Evolutionary conservation across 495 filamentous ascomycete genomes (phyloP), one percentile per base, ranked within the genome.

Genomic region (Entonaema liquescens): DNA sequence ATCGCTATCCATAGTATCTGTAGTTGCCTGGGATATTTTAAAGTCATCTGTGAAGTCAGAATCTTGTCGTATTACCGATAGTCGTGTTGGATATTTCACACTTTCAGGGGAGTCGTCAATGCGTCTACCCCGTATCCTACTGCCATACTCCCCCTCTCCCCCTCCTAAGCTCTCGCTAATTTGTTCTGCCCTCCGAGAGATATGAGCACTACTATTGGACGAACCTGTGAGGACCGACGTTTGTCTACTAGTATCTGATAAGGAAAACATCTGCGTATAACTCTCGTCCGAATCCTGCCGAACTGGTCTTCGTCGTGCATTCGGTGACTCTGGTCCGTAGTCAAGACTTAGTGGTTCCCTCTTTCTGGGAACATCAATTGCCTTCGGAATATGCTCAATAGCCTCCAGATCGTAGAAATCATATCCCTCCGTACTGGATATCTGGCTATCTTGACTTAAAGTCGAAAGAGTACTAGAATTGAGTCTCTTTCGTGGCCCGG

Each of bases 211-310:
- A 53, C 71, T 79, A 36, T 78, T 68, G 11, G 80, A 79, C 15
- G 81, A 80, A 53, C 68, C 63, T 17, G 82, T 74, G 56, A 85
- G 66, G 29, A 77, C 82, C 0, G 78, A 78, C 38, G 79, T 67
- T 19, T 80, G 83, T 26, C 79, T 72, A 53, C 88, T 89, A 17
- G 89, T 87, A 12, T 89, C 88, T 2, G 92, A 94, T 7, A 89
- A 86, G n/a, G 90, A 93, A 76, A 96, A 93, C 82, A 95, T 88
- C 33, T 90, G 87, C 9, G 71, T 65, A 70, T 93, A 93, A 70
- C 91, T 94, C 66, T 95, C 93, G 23, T 89, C 86, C 1, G 93
- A 96, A 68, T 93, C 89, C 52, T 91, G 89, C 21, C 91, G 85
- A 23, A 89, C 84, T 0, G 80, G 78, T 21, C 83, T 80, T 17